Conservation (phyloP, 2,329 filamentous ascomycete genomes). For the Colletotrichum incanum region DNA sequence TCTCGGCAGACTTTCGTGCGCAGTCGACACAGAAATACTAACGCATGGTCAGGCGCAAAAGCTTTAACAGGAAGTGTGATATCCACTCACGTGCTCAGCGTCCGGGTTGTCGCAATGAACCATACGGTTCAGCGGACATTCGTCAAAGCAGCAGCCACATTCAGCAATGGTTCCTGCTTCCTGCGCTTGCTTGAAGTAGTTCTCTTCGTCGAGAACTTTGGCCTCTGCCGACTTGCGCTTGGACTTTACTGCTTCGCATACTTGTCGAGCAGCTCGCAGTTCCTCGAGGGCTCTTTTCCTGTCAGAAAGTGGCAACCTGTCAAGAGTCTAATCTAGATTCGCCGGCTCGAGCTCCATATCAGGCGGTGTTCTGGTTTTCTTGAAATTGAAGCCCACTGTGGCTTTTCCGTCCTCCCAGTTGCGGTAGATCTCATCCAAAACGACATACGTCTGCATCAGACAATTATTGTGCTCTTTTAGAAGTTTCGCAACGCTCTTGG, state of each 20-base stretch:
- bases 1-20: conserved; percentile 75
- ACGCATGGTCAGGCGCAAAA: conserved; percentile 16
- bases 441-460: too few relatives aligned
- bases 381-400: too few relatives aligned
- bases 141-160: conserved; percentile 81
- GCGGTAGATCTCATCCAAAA: too few relatives aligned
- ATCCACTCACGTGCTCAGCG: conserved; percentile 67
- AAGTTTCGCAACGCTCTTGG: too few relatives aligned
- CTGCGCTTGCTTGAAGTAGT: conserved; percentile 60
- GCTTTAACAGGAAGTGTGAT: background rate
- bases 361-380: conserved; percentile 50
- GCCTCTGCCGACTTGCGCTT: conserved; percentile 46
- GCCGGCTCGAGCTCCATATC: conserved; percentile 43
- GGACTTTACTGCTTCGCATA: too few relatives aligned
- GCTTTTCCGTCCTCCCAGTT: too few relatives aligned
- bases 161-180: conserved; percentile 71
- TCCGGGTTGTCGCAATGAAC: conserved; percentile 74
- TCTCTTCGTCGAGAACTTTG: conserved; percentile 55
- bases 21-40: conserved; percentile 80
- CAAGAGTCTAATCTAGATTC: conserved; percentile 45
- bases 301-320: conserved; percentile 20
- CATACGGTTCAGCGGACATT: conserved; percentile 77
- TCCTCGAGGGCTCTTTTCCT: conserved; percentile 56
- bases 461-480: too few relatives aligned
- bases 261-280: conserved; percentile 55